These are phyloP conservation scores for Tylopilus balloui DNA, from an alignment of 768 basidiomycete species.

Conservation along the genomic window DNA sequence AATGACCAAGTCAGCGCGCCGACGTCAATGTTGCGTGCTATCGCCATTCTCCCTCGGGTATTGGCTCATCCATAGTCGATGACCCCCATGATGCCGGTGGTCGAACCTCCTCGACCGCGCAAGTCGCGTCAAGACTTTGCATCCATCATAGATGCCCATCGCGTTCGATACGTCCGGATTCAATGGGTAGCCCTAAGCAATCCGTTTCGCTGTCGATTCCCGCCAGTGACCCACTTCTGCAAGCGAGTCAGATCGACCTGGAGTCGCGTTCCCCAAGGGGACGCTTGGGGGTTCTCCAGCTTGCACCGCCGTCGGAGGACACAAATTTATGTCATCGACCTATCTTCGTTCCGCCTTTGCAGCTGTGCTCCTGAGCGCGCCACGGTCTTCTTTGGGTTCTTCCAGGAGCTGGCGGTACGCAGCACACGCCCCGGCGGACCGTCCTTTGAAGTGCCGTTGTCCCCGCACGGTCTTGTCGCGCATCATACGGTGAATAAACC, in stretches of 20 bases:
- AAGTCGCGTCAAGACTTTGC: constrained; percentile 3
- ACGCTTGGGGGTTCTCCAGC: constrained; percentile 44
- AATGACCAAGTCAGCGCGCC: too few relatives aligned
- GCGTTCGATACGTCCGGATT: constrained; percentile 47
- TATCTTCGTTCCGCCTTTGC: constrained; percentile 47
- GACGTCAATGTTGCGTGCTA: too few relatives aligned
- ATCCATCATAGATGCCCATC: not conserved
- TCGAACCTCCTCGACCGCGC: too few relatives aligned
- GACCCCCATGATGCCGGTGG: too few relatives aligned
- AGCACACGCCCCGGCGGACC: constrained; percentile 27
- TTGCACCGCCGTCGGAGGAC: constrained; percentile 51
- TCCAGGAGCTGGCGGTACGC: constrained; percentile 55
- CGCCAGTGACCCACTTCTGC: constrained; percentile 45
- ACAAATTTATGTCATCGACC: constrained; percentile 55
- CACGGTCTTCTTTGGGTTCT: constrained; percentile 63
- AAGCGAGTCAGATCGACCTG: constrained; percentile 46
- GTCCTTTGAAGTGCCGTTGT: constrained; percentile 47
- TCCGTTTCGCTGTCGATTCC: constrained; percentile 52
- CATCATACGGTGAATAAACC: not conserved
- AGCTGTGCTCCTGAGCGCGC: constrained; percentile 59
- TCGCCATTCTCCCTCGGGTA: too few relatives aligned
- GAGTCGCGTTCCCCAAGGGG: constrained; percentile 45
- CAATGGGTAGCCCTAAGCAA: constrained; percentile 67
- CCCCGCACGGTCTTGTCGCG: constrained; percentile 44
- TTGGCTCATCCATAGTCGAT: too few relatives aligned